phyloP scores from a whole-genome alignment of 352 stramenopile genomes.

The Globisporangium yorkense region DNA sequence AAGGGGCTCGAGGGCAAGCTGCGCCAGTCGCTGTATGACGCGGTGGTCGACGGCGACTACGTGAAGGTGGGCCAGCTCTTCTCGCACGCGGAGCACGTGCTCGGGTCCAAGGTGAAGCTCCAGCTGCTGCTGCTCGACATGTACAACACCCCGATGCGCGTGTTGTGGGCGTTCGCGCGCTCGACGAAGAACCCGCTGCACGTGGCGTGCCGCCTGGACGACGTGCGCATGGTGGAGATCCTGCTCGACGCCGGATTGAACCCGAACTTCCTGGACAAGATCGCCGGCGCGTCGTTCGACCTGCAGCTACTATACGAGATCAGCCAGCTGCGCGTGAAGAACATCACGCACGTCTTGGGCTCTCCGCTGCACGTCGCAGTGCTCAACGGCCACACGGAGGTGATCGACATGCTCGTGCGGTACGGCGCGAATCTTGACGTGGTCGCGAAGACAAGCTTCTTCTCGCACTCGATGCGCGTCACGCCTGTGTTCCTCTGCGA shows the following conservation, averaged over 20 bases:
- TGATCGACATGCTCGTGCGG: slow-evolving; percentile 55
- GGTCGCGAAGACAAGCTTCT: slow-evolving; percentile 56
- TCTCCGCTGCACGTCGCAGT: slow-evolving; percentile 67
- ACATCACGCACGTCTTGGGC: slow-evolving; percentile 61
- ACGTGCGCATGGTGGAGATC: slow-evolving; percentile 48
- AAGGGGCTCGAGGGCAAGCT: slow-evolving; percentile 42
- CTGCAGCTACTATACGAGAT: slow-evolving; percentile 63
- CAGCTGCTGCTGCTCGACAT: slow-evolving; percentile 60
- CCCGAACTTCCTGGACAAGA: slow-evolving; percentile 78
- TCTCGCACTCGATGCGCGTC: slow-evolving; percentile 57
- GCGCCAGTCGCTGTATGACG: slow-evolving; percentile 40
- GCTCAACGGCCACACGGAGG: slow-evolving; percentile 49
- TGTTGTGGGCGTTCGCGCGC: slow-evolving; percentile 63
- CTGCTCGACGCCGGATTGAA: slow-evolving; percentile 59
- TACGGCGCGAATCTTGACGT: slow-evolving; percentile 57
- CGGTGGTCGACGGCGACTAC: slow-evolving; percentile 37
- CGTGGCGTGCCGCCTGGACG: slow-evolving; percentile 52
- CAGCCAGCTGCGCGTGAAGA: slow-evolving; percentile 53
- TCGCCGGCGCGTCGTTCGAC: slow-evolving; percentile 48
- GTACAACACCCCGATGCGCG: slow-evolving; percentile 60
- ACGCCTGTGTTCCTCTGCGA: slow-evolving; percentile 71
- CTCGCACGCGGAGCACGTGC: slow-evolving; percentile 39
- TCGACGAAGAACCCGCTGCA: slow-evolving; percentile 69
- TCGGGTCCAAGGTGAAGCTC: slow-evolving; percentile 57
- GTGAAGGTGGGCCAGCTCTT: slow-evolving; percentile 34